Conservation (phyloP, 2,329 filamentous ascomycete genomes). For the Colletotrichum filicis region DNA sequence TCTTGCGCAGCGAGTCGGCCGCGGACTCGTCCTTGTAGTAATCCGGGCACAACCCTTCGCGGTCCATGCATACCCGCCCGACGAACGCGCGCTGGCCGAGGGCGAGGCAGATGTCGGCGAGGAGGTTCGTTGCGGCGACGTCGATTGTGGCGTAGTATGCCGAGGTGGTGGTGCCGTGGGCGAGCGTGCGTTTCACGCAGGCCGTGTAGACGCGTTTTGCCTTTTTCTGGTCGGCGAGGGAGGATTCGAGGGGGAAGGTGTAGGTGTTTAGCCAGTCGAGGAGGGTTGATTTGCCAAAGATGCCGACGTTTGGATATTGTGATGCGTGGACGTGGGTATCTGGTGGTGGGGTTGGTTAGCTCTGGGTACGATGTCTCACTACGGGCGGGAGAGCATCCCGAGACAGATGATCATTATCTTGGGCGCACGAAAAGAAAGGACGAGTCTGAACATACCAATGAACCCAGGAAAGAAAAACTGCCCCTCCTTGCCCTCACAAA, state of each 20-base stretch:
- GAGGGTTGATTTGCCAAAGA: constrained; percentile 93
- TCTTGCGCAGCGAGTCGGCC: constrained; percentile 65
- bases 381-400: background rate
- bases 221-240: constrained; percentile 70
- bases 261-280: constrained; percentile 94
- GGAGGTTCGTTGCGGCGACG: constrained; percentile 87
- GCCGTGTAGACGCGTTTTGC: constrained; percentile 80
- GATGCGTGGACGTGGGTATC: constrained; percentile 96
- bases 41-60: constrained; percentile 69
- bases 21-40: constrained; percentile 83
- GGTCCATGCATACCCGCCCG: constrained; percentile 96
- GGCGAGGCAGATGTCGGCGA: constrained; percentile 83
- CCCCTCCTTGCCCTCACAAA: constrained; percentile 52
- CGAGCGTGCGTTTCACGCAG: constrained; percentile 82
- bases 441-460: constrained; percentile 62
- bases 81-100: constrained; percentile 90
- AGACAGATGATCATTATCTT: background rate
- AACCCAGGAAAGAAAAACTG: constrained; percentile 89
- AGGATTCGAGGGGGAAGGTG: constrained; percentile 92
- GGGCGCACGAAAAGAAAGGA: too few species aligned
- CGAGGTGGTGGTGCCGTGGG: constrained; percentile 92
- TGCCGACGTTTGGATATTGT: constrained; percentile 93
- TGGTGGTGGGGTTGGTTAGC: constrained; percentile 45
- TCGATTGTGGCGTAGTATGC: constrained; percentile 95
- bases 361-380: too few species aligned